phyloP scores from a whole-genome alignment of 495 filamentous ascomycete species.

The Melanomma pulvis-pyrius region DNA sequence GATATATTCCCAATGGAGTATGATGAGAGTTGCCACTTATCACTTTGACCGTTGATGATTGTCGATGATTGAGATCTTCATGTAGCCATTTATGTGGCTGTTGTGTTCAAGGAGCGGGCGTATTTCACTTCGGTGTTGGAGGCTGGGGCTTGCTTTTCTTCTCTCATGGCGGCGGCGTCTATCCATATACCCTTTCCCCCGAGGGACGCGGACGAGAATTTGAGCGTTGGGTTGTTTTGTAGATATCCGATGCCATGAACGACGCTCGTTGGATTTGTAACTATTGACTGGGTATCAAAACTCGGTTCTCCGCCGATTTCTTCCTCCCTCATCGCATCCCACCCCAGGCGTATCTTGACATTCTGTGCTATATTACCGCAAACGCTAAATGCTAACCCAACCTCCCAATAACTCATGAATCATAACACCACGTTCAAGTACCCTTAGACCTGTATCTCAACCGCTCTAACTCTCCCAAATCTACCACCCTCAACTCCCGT shows the following conservation, averaged over 20 bases:
- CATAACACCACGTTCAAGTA: not conserved
- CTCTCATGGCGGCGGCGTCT: slow-evolving; percentile 13
- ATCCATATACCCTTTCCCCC: not conserved
- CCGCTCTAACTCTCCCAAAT: slow-evolving; percentile 35
- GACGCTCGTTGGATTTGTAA: not conserved
- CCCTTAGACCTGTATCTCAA: slow-evolving; percentile 31
- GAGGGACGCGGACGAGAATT: not conserved
- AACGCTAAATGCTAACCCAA: not conserved
- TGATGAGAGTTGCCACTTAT: not conserved
- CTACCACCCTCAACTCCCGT: slow-evolving; percentile 30
- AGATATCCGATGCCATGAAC: not conserved
- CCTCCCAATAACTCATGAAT: not conserved
- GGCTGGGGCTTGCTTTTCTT: not conserved
- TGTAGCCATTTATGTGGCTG: too few relatives aligned
- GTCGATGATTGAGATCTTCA: slow-evolving; percentile 1
- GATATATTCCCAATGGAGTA: not conserved
- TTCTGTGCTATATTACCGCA: not conserved
- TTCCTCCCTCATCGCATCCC: not conserved
- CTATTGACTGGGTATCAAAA: slow-evolving; percentile 11
- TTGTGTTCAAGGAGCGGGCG: not conserved
- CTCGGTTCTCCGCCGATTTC: not conserved
- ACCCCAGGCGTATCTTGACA: not conserved
- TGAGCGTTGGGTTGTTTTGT: not conserved
- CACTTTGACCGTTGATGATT: not conserved
- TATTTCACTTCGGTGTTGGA: too few relatives aligned